phyloP scores from a whole-genome alignment of 495 filamentous ascomycete genomes.

The Penicillium simplicissimum region DNA sequence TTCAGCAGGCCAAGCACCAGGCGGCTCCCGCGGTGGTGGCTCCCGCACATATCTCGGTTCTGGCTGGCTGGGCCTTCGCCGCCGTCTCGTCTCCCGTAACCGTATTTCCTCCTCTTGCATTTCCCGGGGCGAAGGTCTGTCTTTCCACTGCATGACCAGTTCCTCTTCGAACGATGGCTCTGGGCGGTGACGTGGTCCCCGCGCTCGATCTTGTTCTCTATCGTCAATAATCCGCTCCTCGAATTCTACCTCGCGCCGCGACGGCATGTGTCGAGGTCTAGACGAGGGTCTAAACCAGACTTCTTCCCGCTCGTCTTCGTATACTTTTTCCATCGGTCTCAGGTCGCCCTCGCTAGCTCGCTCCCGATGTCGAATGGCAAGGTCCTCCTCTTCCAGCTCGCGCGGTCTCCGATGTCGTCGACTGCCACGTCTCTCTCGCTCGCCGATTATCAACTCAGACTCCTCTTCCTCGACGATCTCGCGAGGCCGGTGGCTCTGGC shows the following conservation, averaged over 20 bases:
- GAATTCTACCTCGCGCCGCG: constrained; percentile 9
- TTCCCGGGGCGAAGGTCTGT: constrained; percentile 18
- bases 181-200: background rate
- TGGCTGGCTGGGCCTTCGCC: constrained; percentile 10
- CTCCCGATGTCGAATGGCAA: constrained; percentile 27
- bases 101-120: constrained; percentile 20
- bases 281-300: constrained; percentile 12
- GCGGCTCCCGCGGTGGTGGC: constrained; percentile 5
- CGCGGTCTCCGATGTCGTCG: constrained; percentile 23
- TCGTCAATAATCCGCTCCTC: constrained; percentile 19
- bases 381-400: constrained; percentile 32
- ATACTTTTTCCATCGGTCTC: constrained; percentile 25
- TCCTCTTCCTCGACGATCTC: constrained; percentile 35
- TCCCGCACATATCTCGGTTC: constrained; percentile 9
- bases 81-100: constrained; percentile 8
- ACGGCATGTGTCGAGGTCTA: constrained; percentile 12
- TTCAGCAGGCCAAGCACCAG: constrained; percentile 10
- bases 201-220: constrained; percentile 9
- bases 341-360: constrained; percentile 30
- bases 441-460: constrained; percentile 18
- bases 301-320: constrained; percentile 28
- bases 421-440: constrained; percentile 28
- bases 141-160: constrained; percentile 19
- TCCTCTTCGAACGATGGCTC: constrained; percentile 16
- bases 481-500: constrained; percentile 17